Percentiles rank a stretch among this genome's conserved stretches.
Conservation (phyloP, 116 monocot species). For the Thalassia testudinum region DNA sequence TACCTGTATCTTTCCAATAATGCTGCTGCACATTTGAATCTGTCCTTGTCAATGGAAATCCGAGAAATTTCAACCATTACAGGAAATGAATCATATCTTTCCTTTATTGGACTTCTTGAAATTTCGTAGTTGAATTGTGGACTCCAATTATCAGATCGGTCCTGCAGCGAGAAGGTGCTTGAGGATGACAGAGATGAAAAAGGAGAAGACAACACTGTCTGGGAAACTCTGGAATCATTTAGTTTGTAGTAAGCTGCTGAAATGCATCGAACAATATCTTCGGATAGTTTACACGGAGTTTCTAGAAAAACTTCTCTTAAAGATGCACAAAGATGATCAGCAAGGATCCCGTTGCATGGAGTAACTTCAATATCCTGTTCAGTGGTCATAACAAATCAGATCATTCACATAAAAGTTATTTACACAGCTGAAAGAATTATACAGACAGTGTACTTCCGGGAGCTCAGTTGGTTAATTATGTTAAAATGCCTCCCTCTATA, state of each 20-base stretch:
- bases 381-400: slow-evolving; percentile 1
- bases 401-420: not conserved
- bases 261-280: slow-evolving; percentile 77
- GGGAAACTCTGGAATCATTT: slow-evolving; percentile 10
- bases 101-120: slow-evolving; percentile 26
- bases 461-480: not conserved
- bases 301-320: slow-evolving; percentile 37
- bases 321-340: slow-evolving; percentile 43
- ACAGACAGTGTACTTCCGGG: not conserved
- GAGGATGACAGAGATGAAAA: slow-evolving; percentile 62
- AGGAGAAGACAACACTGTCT: slow-evolving; percentile 21
- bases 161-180: slow-evolving; percentile 39
- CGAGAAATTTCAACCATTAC: slow-evolving; percentile 29
- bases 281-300: slow-evolving; percentile 66
- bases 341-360: slow-evolving; percentile 33
- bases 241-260: slow-evolving; percentile 71
- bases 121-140: slow-evolving; percentile 17
- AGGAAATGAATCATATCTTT: slow-evolving; percentile 15
- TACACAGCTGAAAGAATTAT: not conserved
- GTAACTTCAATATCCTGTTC: slow-evolving; percentile 18
- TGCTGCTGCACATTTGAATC: slow-evolving; percentile 37
- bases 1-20: slow-evolving; percentile 60
- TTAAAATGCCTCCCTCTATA: not conserved
- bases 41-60: slow-evolving; percentile 41
- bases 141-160: slow-evolving; percentile 32